These are phyloP conservation scores for Moniliophthora roreri DNA, from an alignment of 1,284 basidiomycete genomes.

Conservation along the genomic window DNA sequence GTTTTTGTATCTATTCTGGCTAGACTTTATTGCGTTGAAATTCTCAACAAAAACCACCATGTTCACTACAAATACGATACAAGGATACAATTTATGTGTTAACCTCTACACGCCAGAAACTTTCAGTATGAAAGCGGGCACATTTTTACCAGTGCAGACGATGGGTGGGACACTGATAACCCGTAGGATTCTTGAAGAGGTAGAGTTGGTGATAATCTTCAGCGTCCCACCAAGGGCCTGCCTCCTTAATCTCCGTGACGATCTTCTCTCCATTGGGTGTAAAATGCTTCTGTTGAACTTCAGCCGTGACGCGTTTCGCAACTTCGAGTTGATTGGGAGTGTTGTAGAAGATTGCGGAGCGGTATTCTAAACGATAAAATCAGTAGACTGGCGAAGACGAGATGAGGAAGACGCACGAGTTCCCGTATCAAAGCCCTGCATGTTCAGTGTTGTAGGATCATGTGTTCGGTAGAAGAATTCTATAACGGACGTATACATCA, in stretches of 20 bases:
- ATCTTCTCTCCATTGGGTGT: conserved; percentile 76
- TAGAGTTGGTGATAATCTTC: conserved; percentile 90
- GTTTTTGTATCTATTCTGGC: neutral
- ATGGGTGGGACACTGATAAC: conserved; percentile 51
- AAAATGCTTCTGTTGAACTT: conserved; percentile 85
- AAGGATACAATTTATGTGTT: neutral
- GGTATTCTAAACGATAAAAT: conserved; percentile 66
- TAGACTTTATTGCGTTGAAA: neutral
- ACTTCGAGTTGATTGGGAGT: conserved; percentile 73
- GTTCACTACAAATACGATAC: neutral
- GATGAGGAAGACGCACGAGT: conserved; percentile 57
- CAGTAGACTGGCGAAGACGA: too few species aligned
- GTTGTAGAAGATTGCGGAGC: conserved; percentile 89
- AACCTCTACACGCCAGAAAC: neutral
- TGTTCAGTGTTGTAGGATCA: conserved; percentile 85
- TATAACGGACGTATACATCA: conserved; percentile 22
- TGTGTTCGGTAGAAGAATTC: conserved; percentile 96
- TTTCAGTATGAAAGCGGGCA: neutral
- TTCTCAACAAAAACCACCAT: neutral
- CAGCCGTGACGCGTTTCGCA: conserved; percentile 79
- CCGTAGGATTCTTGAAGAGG: conserved; percentile 59
- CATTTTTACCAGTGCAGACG: conserved; percentile 41
- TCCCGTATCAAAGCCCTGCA: conserved; percentile 77
- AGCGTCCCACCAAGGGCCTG: conserved; percentile 78
- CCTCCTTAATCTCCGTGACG: conserved; percentile 70